Percentiles rank a stretch among this genome's conserved stretches.
These are phyloP conservation scores for Paramarasmius palmivorus DNA, from an alignment of 1,284 basidiomycete genomes.

Conservation along the genomic window DNA sequence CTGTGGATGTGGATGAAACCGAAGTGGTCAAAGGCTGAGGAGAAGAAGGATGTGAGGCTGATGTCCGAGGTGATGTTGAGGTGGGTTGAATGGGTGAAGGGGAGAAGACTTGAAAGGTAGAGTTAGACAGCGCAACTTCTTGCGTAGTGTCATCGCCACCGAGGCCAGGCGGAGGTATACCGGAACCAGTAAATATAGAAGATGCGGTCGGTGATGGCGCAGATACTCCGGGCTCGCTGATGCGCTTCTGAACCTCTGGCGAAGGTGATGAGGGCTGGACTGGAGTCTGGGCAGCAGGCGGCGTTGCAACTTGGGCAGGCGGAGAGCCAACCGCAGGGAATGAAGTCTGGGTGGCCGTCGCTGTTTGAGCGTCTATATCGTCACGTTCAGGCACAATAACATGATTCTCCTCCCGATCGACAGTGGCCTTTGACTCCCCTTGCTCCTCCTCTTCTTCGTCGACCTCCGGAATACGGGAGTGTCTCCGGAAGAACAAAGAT, in stretches of 20 bases:
- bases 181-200: slow-evolving; percentile 2
- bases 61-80: not conserved
- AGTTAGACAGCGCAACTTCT: not conserved
- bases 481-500: slow-evolving; percentile 37
- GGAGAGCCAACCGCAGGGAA: slow-evolving; percentile 34
- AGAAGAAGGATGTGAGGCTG: slow-evolving; percentile 8
- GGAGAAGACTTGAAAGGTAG: no score
- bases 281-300: not conserved
- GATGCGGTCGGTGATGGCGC: slow-evolving; percentile 17
- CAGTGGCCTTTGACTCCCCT: slow-evolving; percentile 19
- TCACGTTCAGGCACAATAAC: slow-evolving; percentile 29
- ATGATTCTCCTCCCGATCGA: slow-evolving; percentile 12
- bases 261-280: slow-evolving; percentile 11
- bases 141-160: not conserved
- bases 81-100: not conserved
- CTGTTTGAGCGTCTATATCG: slow-evolving; percentile 40
- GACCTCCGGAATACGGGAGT: slow-evolving; percentile 66
- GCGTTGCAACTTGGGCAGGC: slow-evolving; percentile 8
- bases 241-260: slow-evolving; percentile 4
- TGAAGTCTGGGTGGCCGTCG: slow-evolving; percentile 39
- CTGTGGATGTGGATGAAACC: not conserved
- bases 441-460: slow-evolving; percentile 53
- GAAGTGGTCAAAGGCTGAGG: not conserved
- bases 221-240: slow-evolving; percentile 12
- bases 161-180: not conserved